Percentiles rank a stretch among this genome's conserved stretches.
These are phyloP conservation scores for Aspergillus haitiensis DNA, from an alignment of 495 filamentous ascomycete species.

Conservation along the genomic window DNA sequence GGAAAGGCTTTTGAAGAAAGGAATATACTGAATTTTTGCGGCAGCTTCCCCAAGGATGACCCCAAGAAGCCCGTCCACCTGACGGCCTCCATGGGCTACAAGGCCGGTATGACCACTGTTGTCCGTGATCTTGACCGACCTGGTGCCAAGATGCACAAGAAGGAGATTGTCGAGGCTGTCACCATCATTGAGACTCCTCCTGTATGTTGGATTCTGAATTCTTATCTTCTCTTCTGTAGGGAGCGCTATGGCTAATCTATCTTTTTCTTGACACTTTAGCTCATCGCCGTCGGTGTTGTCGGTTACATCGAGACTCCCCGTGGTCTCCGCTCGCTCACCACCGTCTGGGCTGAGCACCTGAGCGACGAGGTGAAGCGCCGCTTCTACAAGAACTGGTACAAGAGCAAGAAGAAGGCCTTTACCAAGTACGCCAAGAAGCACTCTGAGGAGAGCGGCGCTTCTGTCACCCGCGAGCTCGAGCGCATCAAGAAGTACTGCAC, in stretches of 20 bases:
- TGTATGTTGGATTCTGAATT: slow-evolving; percentile 60
- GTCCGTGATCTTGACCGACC: slow-evolving; percentile 99
- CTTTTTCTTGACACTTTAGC: slow-evolving; percentile 52
- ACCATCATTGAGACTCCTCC: slow-evolving; percentile 99
- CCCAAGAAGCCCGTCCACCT: slow-evolving; percentile 99
- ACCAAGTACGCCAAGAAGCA: slow-evolving; percentile 99
- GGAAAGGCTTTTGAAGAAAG: slow-evolving; percentile 20
- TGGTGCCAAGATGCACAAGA: slow-evolving; percentile 99
- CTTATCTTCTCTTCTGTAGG: not conserved
- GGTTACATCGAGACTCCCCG: slow-evolving; percentile 99
- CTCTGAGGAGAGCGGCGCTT: slow-evolving; percentile 83
- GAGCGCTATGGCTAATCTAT: slow-evolving; percentile 4
- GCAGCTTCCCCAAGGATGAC: slow-evolving; percentile 99
- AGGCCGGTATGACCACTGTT: slow-evolving; percentile 99
- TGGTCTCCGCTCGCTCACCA: slow-evolving; percentile 98
- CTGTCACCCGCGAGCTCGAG: slow-evolving; percentile 94
- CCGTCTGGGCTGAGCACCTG: slow-evolving; percentile 99
- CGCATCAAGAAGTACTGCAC: slow-evolving; percentile 99
- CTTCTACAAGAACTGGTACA: slow-evolving; percentile 99
- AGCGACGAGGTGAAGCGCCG: slow-evolving; percentile 97
- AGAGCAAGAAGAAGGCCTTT: slow-evolving; percentile 99
- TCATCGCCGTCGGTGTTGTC: slow-evolving; percentile 98
- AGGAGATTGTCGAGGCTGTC: slow-evolving; percentile 99
- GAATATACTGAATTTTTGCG: slow-evolving; percentile 42
- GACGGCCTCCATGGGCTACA: slow-evolving; percentile 98